Conservation (phyloP, 2,329 filamentous ascomycete genomes). For the Venturia pyrina region DNA sequence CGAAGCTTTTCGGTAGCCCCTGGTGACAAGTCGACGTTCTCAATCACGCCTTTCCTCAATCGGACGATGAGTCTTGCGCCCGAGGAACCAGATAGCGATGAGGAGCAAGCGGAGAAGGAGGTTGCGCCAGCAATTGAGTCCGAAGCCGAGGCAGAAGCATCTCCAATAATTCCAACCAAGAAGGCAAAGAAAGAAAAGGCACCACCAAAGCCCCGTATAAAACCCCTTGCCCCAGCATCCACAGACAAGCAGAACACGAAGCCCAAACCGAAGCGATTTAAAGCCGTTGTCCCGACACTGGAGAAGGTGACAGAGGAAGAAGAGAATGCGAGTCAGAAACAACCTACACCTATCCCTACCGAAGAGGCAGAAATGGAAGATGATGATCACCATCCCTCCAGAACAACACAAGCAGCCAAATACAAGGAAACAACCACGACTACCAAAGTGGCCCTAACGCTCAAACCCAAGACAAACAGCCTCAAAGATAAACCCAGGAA, state of each 20-base stretch:
- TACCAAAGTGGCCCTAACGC: slow-evolving; percentile 7
- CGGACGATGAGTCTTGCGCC: slow-evolving; percentile 52
- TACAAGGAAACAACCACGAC: slow-evolving; percentile 15
- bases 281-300: slow-evolving; percentile 26
- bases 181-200: slow-evolving; percentile 15
- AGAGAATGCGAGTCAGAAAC: slow-evolving; percentile 24
- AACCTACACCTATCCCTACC: slow-evolving; percentile 23
- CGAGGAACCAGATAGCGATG: slow-evolving; percentile 25
- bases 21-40: slow-evolving; percentile 86
- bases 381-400: slow-evolving; percentile 17
- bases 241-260: slow-evolving; percentile 36
- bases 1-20: slow-evolving; percentile 42
- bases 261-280: slow-evolving; percentile 22
- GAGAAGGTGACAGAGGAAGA: slow-evolving; percentile 37
- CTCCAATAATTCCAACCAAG: slow-evolving; percentile 21
- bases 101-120: slow-evolving; percentile 11
- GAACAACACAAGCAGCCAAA: slow-evolving; percentile 12
- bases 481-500: slow-evolving; percentile 27
- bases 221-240: slow-evolving; percentile 34
- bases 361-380: slow-evolving; percentile 22
- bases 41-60: slow-evolving; percentile 88
- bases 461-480: slow-evolving; percentile 26
- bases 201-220: slow-evolving; percentile 24
- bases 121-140: slow-evolving; percentile 12
- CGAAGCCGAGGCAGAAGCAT: slow-evolving; percentile 20